These are phyloP conservation scores for Phytophthora podocarpi DNA, from an alignment of 352 stramenopile species.

Conservation along the genomic window DNA sequence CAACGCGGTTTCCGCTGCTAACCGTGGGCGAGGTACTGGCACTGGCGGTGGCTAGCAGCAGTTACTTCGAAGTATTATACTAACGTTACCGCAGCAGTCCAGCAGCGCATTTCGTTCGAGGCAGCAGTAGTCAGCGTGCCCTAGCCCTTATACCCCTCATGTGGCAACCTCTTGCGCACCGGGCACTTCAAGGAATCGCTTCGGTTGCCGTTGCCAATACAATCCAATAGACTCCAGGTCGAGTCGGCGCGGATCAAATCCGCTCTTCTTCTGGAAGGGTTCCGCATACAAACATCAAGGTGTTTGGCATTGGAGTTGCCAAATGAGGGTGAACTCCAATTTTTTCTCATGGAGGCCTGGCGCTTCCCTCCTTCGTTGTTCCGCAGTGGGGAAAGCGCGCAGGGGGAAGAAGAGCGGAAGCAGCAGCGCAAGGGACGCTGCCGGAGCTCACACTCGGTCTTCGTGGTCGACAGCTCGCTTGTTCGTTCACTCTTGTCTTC, in stretches of 20 bases:
- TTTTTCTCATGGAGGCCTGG: conserved; percentile 24
- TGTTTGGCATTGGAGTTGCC: not conserved
- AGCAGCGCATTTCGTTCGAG: conserved; percentile 14
- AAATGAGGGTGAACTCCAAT: conserved; percentile 3
- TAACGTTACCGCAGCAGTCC: too few species aligned
- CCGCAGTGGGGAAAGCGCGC: conserved; percentile 38
- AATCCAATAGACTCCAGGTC: not conserved
- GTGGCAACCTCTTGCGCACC: not conserved
- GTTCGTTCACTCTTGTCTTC: not conserved
- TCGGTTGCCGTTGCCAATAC: conserved; percentile 5
- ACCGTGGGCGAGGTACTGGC: too few species aligned
- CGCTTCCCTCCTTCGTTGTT: conserved; percentile 8
- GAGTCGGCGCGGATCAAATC: conserved; percentile 6
- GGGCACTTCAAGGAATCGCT: conserved; percentile 13
- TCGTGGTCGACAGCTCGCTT: conserved; percentile 28
- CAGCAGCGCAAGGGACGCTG: not conserved
- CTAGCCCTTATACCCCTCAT: conserved; percentile 14
- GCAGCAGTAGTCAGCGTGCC: not conserved
- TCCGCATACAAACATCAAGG: conserved; percentile 3
- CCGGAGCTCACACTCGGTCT: conserved; percentile 6
- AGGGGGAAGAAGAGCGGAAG: conserved; percentile 34
- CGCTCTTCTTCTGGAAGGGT: conserved; percentile 28
- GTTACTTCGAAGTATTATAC: not conserved
- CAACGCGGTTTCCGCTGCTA: not conserved
- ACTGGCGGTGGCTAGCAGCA: not conserved